Evolutionary conservation across 805 yeast genomes (phyloP), one percentile per base, ranked within the genome.

Genomic region (Tetrapisispora arboricola): DNA sequence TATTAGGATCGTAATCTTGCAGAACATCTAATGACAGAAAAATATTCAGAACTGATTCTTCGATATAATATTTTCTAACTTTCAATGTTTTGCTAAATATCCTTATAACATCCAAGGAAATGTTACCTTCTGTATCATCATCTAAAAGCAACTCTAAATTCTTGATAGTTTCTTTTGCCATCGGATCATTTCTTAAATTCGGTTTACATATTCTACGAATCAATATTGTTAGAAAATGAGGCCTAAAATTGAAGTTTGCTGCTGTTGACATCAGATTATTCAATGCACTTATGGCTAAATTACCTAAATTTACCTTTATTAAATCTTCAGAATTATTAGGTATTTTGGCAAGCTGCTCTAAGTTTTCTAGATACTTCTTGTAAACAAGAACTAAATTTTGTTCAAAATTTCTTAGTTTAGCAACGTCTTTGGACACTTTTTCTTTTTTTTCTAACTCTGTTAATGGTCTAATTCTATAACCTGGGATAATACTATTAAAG

Each of bases 401-500:
- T 61, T 90, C 98, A 60, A 82, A 87, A 45, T 69, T 71, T 56
- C 98, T 73, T 50, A 83, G 60, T 53, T 72, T 75, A 15, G 84
- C 80, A 26, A 92, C 82, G 17, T 92, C 98, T 55, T 73, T 84
- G 12, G 88, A 67, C 4, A 86, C 94, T 51, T 78, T 84, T 53
- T 86, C 95, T 45, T 75, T 73, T 59, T 76, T 77, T 60, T 90
- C 97, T 0, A 75, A 62, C 15, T 86, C 96, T 2, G 86, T 71
- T 39, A 92, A 67, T 2, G 94, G 82, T 57, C 95, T 72, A 40
- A 90, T 86, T 45, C 79, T 74, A 61, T 90, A 90, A 7, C 92
- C 80, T 2, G 98, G 98, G 1, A 92, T 78, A 36, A 92, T 73
- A 42, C 81, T 73, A 51, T 84, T 85, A 70, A 85, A 85, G 3